These are phyloP conservation scores for Pinus taeda DNA, from an alignment of 75 land plant genomes.

Conservation along the genomic window DNA sequence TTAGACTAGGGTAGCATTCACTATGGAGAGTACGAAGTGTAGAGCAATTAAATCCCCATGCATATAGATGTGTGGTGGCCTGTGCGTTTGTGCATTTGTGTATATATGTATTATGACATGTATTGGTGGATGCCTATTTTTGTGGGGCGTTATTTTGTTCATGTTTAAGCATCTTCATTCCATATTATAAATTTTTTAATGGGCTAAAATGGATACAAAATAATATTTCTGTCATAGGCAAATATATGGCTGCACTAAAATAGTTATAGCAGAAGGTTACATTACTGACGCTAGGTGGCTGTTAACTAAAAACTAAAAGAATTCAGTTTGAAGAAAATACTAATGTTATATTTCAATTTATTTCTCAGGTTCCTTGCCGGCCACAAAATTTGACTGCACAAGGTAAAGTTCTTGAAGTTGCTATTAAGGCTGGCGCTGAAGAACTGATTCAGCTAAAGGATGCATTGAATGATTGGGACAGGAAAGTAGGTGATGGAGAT, in stretches of 20 bases:
- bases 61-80: too few relatives aligned
- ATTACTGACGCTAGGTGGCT: neutral
- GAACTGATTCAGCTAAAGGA: slow-evolving; percentile 64
- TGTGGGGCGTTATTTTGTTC: too few relatives aligned
- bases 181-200: too few relatives aligned
- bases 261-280: neutral
- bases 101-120: too few relatives aligned
- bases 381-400: slow-evolving; percentile 60
- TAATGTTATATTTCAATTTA: neutral
- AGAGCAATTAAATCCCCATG: too few relatives aligned
- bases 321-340: neutral
- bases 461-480: slow-evolving; percentile 84
- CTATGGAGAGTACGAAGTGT: too few relatives aligned
- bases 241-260: neutral
- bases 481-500: slow-evolving; percentile 95
- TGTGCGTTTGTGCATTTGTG: too few relatives aligned
- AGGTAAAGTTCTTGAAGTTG: slow-evolving; percentile 69
- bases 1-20: too few relatives aligned
- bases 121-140: too few relatives aligned
- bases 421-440: slow-evolving; percentile 87
- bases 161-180: too few relatives aligned
- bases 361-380: slow-evolving; percentile 46
- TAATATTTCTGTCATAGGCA: too few relatives aligned
- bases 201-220: too few relatives aligned
- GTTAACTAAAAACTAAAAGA: neutral